Evolutionary conservation across 148 eudicot genomes (phyloP), one percentile per base, ranked within the genome.

Genomic region (Rhododendron vialii): DNA sequence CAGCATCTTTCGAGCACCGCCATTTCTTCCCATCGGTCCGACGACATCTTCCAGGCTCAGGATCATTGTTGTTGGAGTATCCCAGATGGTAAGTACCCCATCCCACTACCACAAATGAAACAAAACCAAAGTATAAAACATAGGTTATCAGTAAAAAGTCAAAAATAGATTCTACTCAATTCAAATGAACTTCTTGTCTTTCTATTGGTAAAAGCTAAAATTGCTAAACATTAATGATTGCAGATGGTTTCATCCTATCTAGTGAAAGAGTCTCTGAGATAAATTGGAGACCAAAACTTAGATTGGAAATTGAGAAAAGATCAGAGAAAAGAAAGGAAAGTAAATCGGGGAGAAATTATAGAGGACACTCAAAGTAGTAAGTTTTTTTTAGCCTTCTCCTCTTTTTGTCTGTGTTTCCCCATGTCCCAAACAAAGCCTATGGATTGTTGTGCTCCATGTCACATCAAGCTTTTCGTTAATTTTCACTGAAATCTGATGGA

Each of bases 11-110:
- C 0, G 95, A 86, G 89, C 95, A 93, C 88, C 94, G 92, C 94
- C 94, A 92, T 84, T 93, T 93, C 91, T 92, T 92, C 18, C 94
- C 95, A 26, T 92, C 95, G 0, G 94, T 93, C 83, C 95, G 85
- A 13, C 95, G 91, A 76, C 95, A 93, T 89, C 95, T 84, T 63
- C 95, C 95, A 7, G 95, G 95, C 88, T 93, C 95, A 1, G 95
- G 95, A 71, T 93, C 95, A 2, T 88, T 85, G 88, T 76, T 92
- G 84, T 78, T 91, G 36, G 94, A 84, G 86, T 86, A 91, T 50
- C 94, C 95, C 79, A 93, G 84, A 84, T 89, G 93, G 84, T 90
- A 92, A 43, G 87, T 87, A 86, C 92, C 91, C 94, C 93, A 92
- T 77, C 93, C 95, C 89, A 89, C 94, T 92, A 84, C 59, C 43